phyloP scores from a whole-genome alignment of 768 basidiomycete genomes.

The Serendipita sp. region DNA sequence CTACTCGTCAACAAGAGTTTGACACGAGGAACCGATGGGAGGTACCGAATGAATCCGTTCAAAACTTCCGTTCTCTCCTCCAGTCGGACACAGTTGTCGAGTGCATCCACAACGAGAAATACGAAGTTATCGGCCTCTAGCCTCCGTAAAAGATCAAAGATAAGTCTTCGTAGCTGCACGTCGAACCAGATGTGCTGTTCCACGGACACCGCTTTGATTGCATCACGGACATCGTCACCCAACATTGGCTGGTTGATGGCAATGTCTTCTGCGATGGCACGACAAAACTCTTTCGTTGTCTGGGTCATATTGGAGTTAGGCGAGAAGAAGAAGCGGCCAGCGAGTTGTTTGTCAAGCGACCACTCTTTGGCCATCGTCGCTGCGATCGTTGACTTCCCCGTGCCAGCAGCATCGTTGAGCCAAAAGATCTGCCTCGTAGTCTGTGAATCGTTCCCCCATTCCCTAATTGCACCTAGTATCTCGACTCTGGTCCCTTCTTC shows the following conservation, averaged over 20 bases:
- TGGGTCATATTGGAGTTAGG: background rate
- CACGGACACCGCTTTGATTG: background rate
- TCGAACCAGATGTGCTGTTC: background rate
- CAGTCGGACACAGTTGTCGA: background rate
- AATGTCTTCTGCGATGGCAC: background rate
- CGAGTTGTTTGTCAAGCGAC: background rate
- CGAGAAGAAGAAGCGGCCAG: background rate
- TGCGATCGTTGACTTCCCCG: constrained; percentile 1
- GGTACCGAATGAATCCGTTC: background rate
- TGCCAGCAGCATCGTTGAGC: background rate
- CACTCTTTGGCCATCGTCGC: background rate
- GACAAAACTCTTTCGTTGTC: background rate
- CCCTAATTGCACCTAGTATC: background rate
- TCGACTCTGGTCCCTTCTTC: background rate
- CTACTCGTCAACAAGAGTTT: background rate
- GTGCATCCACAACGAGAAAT: background rate
- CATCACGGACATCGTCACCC: background rate
- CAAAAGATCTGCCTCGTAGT: background rate
- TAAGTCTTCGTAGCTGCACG: background rate
- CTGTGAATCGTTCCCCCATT: background rate
- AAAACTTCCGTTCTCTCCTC: background rate
- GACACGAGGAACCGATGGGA: background rate
- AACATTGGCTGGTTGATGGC: background rate
- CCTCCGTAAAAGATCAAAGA: background rate
- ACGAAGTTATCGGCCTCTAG: background rate